Evolutionary conservation across 2,329 filamentous ascomycete genomes (phyloP).

Genomic region (Microdochium bolleyi): DNA sequence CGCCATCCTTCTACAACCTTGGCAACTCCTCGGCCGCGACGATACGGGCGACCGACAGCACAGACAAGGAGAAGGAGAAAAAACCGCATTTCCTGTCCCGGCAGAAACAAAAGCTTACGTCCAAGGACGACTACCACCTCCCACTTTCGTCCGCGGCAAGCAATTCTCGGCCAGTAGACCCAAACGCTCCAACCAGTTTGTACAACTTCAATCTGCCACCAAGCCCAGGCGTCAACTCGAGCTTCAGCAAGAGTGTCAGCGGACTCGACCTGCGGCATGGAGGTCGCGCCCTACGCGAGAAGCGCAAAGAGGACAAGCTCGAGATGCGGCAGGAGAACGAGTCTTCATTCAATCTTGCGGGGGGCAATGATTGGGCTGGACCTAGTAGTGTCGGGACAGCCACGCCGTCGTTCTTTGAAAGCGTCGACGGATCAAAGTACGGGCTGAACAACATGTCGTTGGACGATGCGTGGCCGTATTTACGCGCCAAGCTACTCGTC

Average conservation of each 20-base stretch:
- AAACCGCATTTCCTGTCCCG: constrained; percentile 74
- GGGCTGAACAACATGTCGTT: constrained; percentile 62
- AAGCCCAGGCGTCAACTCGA: constrained; percentile 57
- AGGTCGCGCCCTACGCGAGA: constrained; percentile 69
- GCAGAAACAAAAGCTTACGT: constrained; percentile 68
- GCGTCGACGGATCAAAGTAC: constrained; percentile 48
- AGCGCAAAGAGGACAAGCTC: constrained; percentile 65
- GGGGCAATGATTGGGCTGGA: constrained; percentile 39
- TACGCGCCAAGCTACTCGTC: constrained; percentile 67
- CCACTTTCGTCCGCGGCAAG: constrained; percentile 69
- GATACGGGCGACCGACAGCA: constrained; percentile 55
- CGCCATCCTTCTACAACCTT: constrained; percentile 59
- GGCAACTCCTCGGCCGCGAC: constrained; percentile 73
- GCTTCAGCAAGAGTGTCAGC: constrained; percentile 77
- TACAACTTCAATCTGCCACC: constrained; percentile 73
- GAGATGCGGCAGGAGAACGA: constrained; percentile 44
- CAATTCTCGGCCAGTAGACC: constrained; percentile 69
- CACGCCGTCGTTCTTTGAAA: constrained; percentile 35
- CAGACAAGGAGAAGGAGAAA: constrained; percentile 64
- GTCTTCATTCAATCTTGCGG: constrained; percentile 27
- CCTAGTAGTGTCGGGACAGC: constrained; percentile 42
- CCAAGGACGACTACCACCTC: constrained; percentile 64
- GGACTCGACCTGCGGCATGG: constrained; percentile 73
- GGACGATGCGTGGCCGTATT: constrained; percentile 76
- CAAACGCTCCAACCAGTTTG: constrained; percentile 64